Evolutionary conservation across 1,139 yeast genomes (phyloP).

Genomic region (Wickerhamiella pararugosa): DNA sequence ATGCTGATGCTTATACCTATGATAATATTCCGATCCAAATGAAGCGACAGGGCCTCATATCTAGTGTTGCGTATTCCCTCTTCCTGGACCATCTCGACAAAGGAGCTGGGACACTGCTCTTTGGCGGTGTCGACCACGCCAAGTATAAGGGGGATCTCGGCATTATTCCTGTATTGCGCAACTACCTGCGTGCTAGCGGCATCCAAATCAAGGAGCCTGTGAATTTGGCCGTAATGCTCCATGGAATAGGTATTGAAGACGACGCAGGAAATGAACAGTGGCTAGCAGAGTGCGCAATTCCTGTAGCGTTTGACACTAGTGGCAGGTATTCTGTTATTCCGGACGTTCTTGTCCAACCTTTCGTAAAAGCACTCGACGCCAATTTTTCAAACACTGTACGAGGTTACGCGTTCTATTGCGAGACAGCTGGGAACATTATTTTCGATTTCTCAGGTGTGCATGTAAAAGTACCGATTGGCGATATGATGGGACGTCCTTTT

Average conservation of each 20-base stretch:
- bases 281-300: conserved; percentile 13
- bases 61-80: conserved; percentile 33
- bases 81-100: conserved; percentile 32
- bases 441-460: conserved; percentile 39
- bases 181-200: neutral
- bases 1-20: conserved; percentile 8
- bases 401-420: conserved; percentile 25
- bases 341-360: conserved; percentile 12
- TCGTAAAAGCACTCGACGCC: conserved; percentile 21
- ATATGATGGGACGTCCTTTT: conserved; percentile 14
- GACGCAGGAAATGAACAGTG: conserved; percentile 23
- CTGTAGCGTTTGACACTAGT: conserved; percentile 44
- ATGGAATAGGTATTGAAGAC: conserved; percentile 25
- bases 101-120: conserved; percentile 33
- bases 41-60: conserved; percentile 15
- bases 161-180: conserved; percentile 18
- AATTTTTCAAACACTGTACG: conserved; percentile 21
- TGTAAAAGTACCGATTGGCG: conserved; percentile 23
- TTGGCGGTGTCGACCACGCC: conserved; percentile 44
- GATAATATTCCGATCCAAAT: conserved; percentile 14
- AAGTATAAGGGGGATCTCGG: conserved; percentile 35
- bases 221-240: conserved; percentile 35
- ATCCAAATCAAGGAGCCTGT: conserved; percentile 22
- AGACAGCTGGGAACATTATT: conserved; percentile 24
- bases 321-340: conserved; percentile 30